phyloP scores from a whole-genome alignment of 208 protist species.

The Trichomonas tenax region DNA sequence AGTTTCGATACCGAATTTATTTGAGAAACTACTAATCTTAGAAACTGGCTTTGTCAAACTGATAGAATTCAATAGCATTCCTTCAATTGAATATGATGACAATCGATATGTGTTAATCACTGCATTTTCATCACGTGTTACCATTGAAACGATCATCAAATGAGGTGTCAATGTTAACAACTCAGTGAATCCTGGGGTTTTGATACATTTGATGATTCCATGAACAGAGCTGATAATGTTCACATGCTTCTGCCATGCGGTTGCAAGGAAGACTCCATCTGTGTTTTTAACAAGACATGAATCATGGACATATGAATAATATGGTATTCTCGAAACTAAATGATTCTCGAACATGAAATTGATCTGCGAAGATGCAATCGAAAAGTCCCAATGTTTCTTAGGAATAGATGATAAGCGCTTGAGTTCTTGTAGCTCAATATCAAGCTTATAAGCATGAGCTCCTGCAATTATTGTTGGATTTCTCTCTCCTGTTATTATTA shows the following conservation, averaged over 20 bases:
- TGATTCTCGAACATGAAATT: neutral
- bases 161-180: neutral
- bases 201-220: neutral
- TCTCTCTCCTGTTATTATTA: neutral
- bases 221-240: neutral
- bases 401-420: neutral
- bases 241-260: neutral
- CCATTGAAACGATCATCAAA: neutral
- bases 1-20: neutral
- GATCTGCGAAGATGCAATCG: neutral
- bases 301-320: neutral
- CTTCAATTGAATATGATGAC: neutral
- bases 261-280: neutral
- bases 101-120: neutral
- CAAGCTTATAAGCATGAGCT: neutral
- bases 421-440: neutral
- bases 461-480: neutral
- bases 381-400: neutral
- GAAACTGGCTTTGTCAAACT: neutral
- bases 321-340: neutral
- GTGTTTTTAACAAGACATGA: neutral
- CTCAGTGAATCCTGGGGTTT: neutral
- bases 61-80: neutral
- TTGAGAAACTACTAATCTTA: neutral
- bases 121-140: neutral